These are phyloP conservation scores for Agrostemma githago DNA, from an alignment of 148 eudicot genomes.

Conservation along the genomic window DNA sequence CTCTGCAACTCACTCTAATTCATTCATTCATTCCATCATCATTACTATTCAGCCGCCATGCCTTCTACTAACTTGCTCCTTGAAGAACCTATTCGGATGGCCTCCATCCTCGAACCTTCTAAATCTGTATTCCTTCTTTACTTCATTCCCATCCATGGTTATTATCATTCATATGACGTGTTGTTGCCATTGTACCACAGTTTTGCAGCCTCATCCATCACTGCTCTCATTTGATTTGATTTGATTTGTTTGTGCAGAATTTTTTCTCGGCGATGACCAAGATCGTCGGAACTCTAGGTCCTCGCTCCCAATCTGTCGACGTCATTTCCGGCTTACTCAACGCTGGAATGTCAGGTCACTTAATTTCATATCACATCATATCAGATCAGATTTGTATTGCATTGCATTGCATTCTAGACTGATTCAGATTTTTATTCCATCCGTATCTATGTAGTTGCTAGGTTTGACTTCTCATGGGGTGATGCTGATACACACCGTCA, in stretches of 20 bases:
- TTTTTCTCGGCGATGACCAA: conserved; percentile 91
- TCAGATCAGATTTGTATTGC: too few species aligned
- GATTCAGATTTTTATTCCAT: background rate
- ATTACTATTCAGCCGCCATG: conserved; percentile 28
- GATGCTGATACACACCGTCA: conserved; percentile 72
- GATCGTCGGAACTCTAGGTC: conserved; percentile 94
- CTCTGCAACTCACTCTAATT: background rate
- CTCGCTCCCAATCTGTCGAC: conserved; percentile 70
- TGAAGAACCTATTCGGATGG: conserved; percentile 95
- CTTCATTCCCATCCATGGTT: too few species aligned
- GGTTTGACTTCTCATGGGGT: conserved; percentile 96
- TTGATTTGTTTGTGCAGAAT: conserved; percentile 34
- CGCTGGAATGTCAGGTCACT: conserved; percentile 84
- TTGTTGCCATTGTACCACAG: background rate
- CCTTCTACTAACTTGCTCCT: conserved; percentile 84
- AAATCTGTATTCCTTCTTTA: conserved; percentile 44
- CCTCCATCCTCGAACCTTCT: conserved; percentile 85
- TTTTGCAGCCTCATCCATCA: too few species aligned
- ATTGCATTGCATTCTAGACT: too few species aligned
- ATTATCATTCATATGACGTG: too few species aligned
- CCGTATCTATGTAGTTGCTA: conserved; percentile 46
- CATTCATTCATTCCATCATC: background rate
- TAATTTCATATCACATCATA: background rate
- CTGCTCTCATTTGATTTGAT: too few species aligned
- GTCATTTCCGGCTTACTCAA: conserved; percentile 69